phyloP scores from a whole-genome alignment of 169 alveolate species.

The Plasmodium coatneyi region DNA sequence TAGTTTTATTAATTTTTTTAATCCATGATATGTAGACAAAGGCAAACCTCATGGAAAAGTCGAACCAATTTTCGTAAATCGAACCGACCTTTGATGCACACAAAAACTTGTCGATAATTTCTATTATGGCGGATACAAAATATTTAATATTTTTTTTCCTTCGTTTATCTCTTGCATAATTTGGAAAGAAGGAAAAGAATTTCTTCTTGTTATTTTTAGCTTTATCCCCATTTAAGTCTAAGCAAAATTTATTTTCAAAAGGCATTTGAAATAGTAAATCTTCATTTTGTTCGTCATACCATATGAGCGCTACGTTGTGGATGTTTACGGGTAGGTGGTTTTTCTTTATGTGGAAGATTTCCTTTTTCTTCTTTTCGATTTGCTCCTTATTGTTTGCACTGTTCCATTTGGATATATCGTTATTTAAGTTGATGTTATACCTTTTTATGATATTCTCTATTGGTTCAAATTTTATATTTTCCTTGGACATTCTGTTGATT shows the following conservation, averaged over 20 bases:
- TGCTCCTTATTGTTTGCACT: background rate
- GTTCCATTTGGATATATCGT: background rate
- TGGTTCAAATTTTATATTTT: constrained; percentile 55
- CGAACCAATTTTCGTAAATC: constrained; percentile 75
- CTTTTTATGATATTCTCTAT: constrained; percentile 67
- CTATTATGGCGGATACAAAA: constrained; percentile 63
- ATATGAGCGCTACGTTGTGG: constrained; percentile 51
- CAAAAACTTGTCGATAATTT: constrained; percentile 63
- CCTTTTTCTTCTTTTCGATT: constrained; percentile 24
- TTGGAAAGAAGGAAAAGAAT: background rate
- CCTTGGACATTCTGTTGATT: background rate
- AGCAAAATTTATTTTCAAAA: constrained; percentile 55
- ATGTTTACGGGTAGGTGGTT: constrained; percentile 32
- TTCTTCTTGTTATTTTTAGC: constrained; percentile 10
- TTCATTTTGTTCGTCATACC: constrained; percentile 75
- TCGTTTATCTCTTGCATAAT: constrained; percentile 36
- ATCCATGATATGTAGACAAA: constrained; percentile 75
- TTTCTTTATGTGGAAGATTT: constrained; percentile 20
- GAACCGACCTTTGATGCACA: constrained; percentile 10
- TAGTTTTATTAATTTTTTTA: constrained; percentile 29
- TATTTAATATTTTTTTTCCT: constrained; percentile 53
- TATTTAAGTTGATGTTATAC: constrained; percentile 46
- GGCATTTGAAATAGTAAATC: constrained; percentile 68
- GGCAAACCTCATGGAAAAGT: constrained; percentile 64
- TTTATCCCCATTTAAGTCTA: background rate